Evolutionary conservation across 306 rosid genomes (phyloP).

Genomic region (Alnus glutinosa): DNA sequence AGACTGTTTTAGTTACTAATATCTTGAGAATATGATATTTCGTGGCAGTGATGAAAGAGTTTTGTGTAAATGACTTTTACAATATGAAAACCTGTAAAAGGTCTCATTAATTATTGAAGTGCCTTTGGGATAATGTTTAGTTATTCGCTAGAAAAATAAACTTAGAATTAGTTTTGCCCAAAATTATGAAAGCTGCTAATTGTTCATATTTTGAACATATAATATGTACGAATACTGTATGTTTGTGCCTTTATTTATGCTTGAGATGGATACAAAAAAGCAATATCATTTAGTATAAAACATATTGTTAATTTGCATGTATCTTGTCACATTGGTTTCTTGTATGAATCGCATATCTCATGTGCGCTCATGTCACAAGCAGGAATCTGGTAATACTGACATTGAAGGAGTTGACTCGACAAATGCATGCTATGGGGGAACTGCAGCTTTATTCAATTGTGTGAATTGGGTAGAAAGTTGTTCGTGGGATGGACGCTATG

Average conservation of each 20-base stretch:
- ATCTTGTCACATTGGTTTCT: neutral
- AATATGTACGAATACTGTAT: neutral
- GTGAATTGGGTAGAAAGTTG: constrained; percentile 90
- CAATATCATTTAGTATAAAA: neutral
- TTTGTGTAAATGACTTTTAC: neutral
- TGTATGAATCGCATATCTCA: constrained; percentile 8
- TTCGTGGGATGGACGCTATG: constrained; percentile 93
- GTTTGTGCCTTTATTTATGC: neutral
- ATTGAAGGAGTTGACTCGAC: constrained; percentile 89
- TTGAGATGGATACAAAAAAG: neutral
- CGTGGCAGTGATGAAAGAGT: neutral
- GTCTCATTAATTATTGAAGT: neutral
- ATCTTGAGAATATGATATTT: neutral
- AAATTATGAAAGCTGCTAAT: neutral
- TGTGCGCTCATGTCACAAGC: constrained; percentile 33
- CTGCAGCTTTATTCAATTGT: constrained; percentile 86
- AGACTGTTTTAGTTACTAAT: neutral
- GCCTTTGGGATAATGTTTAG: neutral
- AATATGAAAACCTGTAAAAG: neutral
- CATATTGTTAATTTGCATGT: neutral
- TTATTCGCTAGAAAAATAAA: neutral
- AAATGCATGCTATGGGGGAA: constrained; percentile 92
- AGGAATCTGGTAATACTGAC: constrained; percentile 73
- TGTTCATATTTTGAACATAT: too few relatives aligned
- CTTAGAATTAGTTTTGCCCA: neutral